phyloP scores from a whole-genome alignment of 345 rosid species.

The Acer yangbiense region DNA sequence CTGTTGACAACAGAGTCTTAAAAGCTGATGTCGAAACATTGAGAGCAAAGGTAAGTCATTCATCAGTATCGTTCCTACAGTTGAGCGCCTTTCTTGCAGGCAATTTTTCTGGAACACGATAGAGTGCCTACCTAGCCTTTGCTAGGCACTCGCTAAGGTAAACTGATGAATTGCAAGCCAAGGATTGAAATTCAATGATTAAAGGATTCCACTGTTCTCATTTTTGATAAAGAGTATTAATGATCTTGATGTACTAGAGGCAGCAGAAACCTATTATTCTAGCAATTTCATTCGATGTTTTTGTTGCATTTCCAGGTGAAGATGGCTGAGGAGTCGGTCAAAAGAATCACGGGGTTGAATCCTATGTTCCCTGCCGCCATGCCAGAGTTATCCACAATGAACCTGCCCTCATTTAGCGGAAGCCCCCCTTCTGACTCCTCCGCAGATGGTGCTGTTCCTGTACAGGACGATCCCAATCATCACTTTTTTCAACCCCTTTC shows the following conservation, averaged over 20 bases:
- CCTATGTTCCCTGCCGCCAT: constrained; percentile 51
- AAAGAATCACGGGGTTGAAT: constrained; percentile 74
- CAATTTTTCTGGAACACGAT: background rate
- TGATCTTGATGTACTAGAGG: background rate
- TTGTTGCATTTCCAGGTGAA: constrained; percentile 58
- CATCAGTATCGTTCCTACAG: constrained; percentile 1
- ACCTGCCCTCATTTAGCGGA: constrained; percentile 45
- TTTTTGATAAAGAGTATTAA: background rate
- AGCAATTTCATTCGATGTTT: constrained; percentile 1
- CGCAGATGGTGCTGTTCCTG: constrained; percentile 56
- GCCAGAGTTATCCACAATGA: constrained; percentile 48
- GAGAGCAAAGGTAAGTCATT: constrained; percentile 73
- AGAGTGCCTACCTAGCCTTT: background rate
- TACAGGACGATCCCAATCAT: constrained; percentile 45
- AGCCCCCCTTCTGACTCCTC: constrained; percentile 56
- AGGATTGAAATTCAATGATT: constrained; percentile 4
- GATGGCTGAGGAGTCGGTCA: constrained; percentile 94
- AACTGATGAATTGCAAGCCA: background rate
- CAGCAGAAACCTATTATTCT: background rate
- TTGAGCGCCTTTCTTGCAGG: constrained; percentile 11
- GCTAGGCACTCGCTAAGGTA: constrained; percentile 63
- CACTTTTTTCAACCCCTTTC: constrained; percentile 36
- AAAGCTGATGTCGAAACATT: constrained; percentile 91
- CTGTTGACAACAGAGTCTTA: constrained; percentile 87
- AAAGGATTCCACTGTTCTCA: background rate